Conservation (phyloP, 441 rosid genomes). For the Capsella rubella region DNA sequence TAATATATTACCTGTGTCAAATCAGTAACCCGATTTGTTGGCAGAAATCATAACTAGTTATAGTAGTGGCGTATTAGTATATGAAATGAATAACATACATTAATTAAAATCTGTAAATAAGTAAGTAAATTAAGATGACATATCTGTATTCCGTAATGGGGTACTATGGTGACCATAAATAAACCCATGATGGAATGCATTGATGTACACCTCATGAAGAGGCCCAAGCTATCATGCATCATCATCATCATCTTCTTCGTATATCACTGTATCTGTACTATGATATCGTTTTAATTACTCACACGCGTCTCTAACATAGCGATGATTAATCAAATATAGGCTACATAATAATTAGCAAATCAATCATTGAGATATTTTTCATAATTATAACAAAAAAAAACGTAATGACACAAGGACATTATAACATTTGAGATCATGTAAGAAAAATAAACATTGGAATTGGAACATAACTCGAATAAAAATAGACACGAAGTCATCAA, state of each 20-base stretch:
- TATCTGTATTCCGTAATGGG: slow-evolving; percentile 15
- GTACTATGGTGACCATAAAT: slow-evolving; percentile 36
- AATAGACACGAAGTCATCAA: slow-evolving; percentile 9
- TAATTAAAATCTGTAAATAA: background rate
- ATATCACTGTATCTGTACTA: slow-evolving; percentile 29
- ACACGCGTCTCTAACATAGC: slow-evolving; percentile 1
- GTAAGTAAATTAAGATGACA: slow-evolving; percentile 16
- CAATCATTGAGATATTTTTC: background rate
- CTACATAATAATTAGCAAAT: background rate
- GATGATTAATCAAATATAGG: background rate
- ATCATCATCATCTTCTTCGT: slow-evolving; percentile 11
- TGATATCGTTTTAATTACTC: slow-evolving; percentile 13
- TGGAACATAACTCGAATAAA: slow-evolving; percentile 14
- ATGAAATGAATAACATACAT: background rate
- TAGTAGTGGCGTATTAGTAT: background rate
- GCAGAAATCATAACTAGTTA: background rate
- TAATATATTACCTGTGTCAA: background rate
- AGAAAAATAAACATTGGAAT: background rate
- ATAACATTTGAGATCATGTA: slow-evolving; percentile 6
- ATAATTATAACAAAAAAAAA: background rate
- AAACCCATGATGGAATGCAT: slow-evolving; percentile 33
- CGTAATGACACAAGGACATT: slow-evolving; percentile 8
- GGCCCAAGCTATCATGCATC: slow-evolving; percentile 24
- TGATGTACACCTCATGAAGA: slow-evolving; percentile 34
- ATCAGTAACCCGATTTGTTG: slow-evolving; percentile 6